Evolutionary conservation across 306 rosid species (phyloP), one percentile per base, ranked within the genome.

Genomic region (Rosa chinensis): DNA sequence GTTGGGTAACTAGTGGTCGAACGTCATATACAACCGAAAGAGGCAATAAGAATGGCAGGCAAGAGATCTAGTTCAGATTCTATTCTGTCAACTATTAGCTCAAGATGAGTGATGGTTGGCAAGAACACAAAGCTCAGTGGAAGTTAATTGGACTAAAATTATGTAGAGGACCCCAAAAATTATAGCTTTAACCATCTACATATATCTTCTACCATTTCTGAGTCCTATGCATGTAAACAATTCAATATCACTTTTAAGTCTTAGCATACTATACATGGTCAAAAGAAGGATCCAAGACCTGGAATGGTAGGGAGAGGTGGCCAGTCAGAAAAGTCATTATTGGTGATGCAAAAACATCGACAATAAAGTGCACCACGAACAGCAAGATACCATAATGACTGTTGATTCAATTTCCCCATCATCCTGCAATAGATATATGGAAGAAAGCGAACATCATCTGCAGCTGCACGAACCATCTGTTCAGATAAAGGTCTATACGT

Each of bases 381-480:
- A 50, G 90, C 88, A 73, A 95, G 99, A 87, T 85, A 80, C 99
- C 98, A 93, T 61, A 93, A 78, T 63, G 98, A 88, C 73, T 82
- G 81, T 61, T 89, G 92, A 80, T 74, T 96, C 81, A 93, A 68
- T 86, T 91, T 96, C 80, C 77, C 91, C 96, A 90, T 93, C 96
- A 96, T 91, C 87, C 78, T 93, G 85, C 87, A 90, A 86, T 96
- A 90, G 75, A 96, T 87, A 89, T 86, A 88, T 63, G 88, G 98
- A 79, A 96, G 99, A 84, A 93, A 96, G 78, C 99, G 98, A 70
- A 96, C 99, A 81, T 96, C 98, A 84, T 91, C 99, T 52, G 99
- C 92, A 4, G 99, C 99, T 66, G 97, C 88, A 48, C 94, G 98
- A 83, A 96, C 87, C 99, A 96, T 96, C 83, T 43, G 85, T 85